phyloP scores from a whole-genome alignment of 2,329 filamentous ascomycete species.

The Arthrobotrys sinensis region DNA sequence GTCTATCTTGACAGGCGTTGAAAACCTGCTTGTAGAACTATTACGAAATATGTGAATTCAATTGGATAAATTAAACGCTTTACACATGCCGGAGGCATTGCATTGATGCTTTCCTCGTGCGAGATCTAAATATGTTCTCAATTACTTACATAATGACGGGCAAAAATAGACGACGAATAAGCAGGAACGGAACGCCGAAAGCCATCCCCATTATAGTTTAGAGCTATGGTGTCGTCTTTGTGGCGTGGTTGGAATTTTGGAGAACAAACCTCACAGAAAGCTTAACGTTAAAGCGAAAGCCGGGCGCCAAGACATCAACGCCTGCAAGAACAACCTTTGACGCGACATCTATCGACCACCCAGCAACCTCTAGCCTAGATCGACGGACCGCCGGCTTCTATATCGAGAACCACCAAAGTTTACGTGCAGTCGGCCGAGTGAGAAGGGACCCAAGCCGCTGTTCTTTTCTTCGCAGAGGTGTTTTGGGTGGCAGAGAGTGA shows the following conservation, averaged over 20 bases:
- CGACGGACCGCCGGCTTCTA: slow-evolving; percentile 28
- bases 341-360: slow-evolving; percentile 33
- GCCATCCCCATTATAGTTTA: slow-evolving; percentile 19
- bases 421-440: slow-evolving; percentile 38
- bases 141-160: slow-evolving; percentile 35
- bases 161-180: slow-evolving; percentile 48
- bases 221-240: slow-evolving; percentile 19
- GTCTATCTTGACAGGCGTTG: no score
- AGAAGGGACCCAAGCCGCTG: slow-evolving; percentile 12
- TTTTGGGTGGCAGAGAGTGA: slow-evolving; percentile 27
- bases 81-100: no score
- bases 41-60: background rate
- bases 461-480: slow-evolving; percentile 1
- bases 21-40: background rate
- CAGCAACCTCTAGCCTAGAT: slow-evolving; percentile 12
- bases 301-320: slow-evolving; percentile 38
- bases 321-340: slow-evolving; percentile 39
- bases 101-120: slow-evolving; percentile 15
- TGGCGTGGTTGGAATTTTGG: slow-evolving; percentile 14
- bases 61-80: background rate
- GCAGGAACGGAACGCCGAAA: slow-evolving; percentile 19
- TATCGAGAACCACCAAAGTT: slow-evolving; percentile 14
- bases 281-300: slow-evolving; percentile 31
- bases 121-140: slow-evolving; percentile 4
- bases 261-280: slow-evolving; percentile 29